A percentile compares a stretch with the other conserved stretches of the same genome.
Evolutionary conservation across 2,329 filamentous ascomycete genomes (phyloP).

Genomic region (Aspergillus thermomutatus): DNA sequence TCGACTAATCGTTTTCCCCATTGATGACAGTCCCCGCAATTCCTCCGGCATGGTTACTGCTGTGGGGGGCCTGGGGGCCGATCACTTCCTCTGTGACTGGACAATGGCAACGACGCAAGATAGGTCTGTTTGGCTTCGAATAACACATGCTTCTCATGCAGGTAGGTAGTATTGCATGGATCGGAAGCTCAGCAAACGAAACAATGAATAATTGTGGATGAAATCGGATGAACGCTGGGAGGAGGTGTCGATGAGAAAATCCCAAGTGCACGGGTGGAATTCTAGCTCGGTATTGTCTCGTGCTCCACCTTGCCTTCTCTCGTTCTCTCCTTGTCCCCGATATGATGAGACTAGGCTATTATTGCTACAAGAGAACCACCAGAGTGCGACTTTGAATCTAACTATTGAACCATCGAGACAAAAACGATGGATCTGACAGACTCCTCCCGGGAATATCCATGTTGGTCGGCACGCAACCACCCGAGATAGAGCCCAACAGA

Average conservation of each 20-base stretch:
- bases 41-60: slow-evolving; percentile 1
- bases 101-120: not conserved
- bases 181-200: not conserved
- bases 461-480: not conserved
- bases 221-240: not conserved
- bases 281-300: not conserved
- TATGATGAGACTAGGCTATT: not conserved
- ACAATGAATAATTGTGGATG: not conserved
- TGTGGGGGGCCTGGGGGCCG: not conserved
- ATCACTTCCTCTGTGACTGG: not conserved
- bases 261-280: not conserved
- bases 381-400: not conserved
- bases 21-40: slow-evolving; percentile 6
- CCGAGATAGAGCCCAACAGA: not conserved
- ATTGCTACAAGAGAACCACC: not conserved
- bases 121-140: not conserved
- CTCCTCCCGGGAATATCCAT: not conserved
- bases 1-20: not conserved
- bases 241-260: not conserved
- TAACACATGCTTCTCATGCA: not conserved
- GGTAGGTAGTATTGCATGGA: not conserved
- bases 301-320: not conserved
- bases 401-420: not conserved
- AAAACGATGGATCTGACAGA: not conserved
- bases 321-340: not conserved